phyloP scores from a whole-genome alignment of 164 flowering plant genomes.

The Liquidambar formosana region DNA sequence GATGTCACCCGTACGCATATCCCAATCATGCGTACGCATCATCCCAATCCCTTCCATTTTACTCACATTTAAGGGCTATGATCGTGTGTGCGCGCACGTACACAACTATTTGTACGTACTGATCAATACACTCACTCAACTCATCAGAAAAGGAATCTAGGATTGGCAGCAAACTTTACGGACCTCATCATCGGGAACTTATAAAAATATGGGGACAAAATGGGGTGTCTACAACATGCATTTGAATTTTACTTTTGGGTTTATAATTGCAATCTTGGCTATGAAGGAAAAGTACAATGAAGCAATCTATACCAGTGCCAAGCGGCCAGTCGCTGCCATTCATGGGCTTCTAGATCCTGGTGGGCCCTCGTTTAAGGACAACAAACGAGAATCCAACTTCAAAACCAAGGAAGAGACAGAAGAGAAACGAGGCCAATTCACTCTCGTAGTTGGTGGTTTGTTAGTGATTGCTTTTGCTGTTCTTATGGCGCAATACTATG shows the following conservation, averaged over 20 bases:
- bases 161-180: no score
- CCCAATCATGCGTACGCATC: no score
- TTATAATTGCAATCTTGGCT: slow-evolving; percentile 67
- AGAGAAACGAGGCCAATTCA: slow-evolving; percentile 95
- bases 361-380: slow-evolving; percentile 74
- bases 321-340: slow-evolving; percentile 86
- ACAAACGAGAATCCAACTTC: slow-evolving; percentile 91
- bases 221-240: no score
- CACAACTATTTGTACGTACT: no score
- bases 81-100: no score
- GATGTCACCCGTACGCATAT: no score
- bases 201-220: no score
- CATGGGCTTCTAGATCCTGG: slow-evolving; percentile 98
- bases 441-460: slow-evolving; percentile 94
- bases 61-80: no score
- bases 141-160: no score
- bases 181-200: no score
- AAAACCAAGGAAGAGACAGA: slow-evolving; percentile 92
- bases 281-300: slow-evolving; percentile 98
- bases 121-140: no score
- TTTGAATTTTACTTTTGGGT: background rate
- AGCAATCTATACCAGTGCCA: slow-evolving; percentile 77
- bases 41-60: no score
- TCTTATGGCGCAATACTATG: slow-evolving; percentile 99
- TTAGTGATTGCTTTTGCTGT: slow-evolving; percentile 94